Conservation (phyloP, 2,329 filamentous ascomycete genomes). For the Aspergillus fijiensis region DNA sequence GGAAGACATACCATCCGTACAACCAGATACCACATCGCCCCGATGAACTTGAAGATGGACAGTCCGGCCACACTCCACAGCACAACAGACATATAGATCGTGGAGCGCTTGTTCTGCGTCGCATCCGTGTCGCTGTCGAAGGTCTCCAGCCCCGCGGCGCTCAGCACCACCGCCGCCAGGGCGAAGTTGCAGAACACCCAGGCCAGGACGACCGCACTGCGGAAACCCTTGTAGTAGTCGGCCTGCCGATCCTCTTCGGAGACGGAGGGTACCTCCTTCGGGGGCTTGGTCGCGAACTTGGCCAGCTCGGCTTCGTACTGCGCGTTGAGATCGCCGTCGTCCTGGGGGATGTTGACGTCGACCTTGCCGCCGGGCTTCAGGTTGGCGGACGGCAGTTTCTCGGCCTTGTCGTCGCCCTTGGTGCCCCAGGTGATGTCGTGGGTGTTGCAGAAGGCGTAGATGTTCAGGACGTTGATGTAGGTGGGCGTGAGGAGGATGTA, state of each 20-base stretch:
- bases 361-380: constrained; percentile 95
- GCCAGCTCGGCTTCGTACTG: constrained; percentile 86
- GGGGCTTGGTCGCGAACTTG: constrained; percentile 71
- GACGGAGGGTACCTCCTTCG: constrained; percentile 58
- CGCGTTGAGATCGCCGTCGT: constrained; percentile 91
- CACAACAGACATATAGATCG: constrained; percentile 82
- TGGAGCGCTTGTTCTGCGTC: constrained; percentile 59
- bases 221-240: constrained; percentile 97
- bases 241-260: constrained; percentile 77
- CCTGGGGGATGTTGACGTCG: constrained; percentile 79
- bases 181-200: constrained; percentile 98
- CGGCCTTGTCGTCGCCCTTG: constrained; percentile 94
- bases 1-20: constrained; percentile 72
- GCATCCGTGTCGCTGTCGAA: constrained; percentile 51
- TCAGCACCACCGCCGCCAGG: constrained; percentile 80
- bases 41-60: constrained; percentile 81
- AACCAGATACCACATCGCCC: constrained; percentile 88
- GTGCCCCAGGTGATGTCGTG: constrained; percentile 98
- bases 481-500: constrained; percentile 93
- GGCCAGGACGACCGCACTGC: constrained; percentile 83
- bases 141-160: constrained; percentile 75
- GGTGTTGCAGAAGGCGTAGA: constrained; percentile 98
- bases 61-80: constrained; percentile 85
- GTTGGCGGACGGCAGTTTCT: constrained; percentile 82
- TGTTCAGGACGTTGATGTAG: constrained; percentile 97